Evolutionary conservation across 768 basidiomycete genomes (phyloP).

Genomic region (Lyophyllum shimeji): DNA sequence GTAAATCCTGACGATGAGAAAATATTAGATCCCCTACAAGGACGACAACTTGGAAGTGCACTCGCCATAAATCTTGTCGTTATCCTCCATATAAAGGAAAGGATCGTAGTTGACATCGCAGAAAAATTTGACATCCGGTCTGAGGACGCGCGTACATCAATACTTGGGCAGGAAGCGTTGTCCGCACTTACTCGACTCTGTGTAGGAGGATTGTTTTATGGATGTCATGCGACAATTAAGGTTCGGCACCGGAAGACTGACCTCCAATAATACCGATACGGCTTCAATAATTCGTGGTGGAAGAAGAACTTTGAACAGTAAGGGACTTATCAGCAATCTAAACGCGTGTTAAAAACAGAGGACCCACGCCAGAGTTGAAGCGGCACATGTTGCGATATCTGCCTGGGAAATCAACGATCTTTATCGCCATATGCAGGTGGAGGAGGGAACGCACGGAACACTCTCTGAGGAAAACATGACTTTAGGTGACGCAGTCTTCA

Average conservation of each 20-base stretch:
- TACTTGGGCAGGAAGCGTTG: background rate
- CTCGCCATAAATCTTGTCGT: conserved; percentile 49
- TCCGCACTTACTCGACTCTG: conserved; percentile 71
- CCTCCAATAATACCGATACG: conserved; percentile 86
- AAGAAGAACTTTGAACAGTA: conserved; percentile 69
- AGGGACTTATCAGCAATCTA: conserved; percentile 1
- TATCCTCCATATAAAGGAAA: conserved; percentile 76
- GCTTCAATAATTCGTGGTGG: conserved; percentile 70
- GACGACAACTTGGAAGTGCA: background rate
- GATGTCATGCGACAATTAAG: background rate
- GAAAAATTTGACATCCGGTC: conserved; percentile 72
- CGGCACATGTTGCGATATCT: conserved; percentile 96
- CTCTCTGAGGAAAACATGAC: conserved; percentile 46
- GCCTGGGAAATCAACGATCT: conserved; percentile 1
- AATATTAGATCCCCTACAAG: background rate
- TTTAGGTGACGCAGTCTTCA: background rate
- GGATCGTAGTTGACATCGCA: conserved; percentile 84
- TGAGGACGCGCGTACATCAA: conserved; percentile 21
- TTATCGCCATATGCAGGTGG: background rate
- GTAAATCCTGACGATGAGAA: conserved; percentile 59
- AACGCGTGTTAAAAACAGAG: background rate
- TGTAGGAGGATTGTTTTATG: background rate
- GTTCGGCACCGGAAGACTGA: conserved; percentile 17
- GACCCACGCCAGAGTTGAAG: conserved; percentile 83
- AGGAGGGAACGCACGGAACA: conserved; percentile 55